A percentile compares a stretch with the other conserved stretches of the same genome.
phyloP scores from a whole-genome alignment of 2,329 filamentous ascomycete genomes.

The Waltergamsia citrina region DNA sequence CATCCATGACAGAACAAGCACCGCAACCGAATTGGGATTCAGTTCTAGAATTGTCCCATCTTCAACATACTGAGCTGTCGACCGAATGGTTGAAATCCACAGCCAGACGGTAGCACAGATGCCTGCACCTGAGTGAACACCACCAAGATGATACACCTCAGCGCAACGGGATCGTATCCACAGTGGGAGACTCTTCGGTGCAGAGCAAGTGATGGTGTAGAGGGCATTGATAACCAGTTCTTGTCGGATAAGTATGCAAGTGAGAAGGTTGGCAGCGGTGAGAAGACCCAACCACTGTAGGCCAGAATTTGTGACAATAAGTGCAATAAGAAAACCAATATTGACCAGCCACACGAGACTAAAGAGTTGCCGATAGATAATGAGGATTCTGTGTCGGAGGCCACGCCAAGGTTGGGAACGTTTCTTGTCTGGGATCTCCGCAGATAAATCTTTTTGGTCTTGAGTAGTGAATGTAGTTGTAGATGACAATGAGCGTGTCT shows the following conservation, averaged over 20 bases:
- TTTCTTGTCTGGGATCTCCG: slow-evolving; percentile 29
- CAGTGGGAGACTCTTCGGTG: slow-evolving; percentile 35
- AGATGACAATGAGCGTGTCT: slow-evolving; percentile 18
- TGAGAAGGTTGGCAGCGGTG: slow-evolving; percentile 36
- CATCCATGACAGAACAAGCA: slow-evolving; percentile 37
- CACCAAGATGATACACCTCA: slow-evolving; percentile 43
- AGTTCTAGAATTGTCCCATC: slow-evolving; percentile 14
- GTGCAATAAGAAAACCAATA: slow-evolving; percentile 32
- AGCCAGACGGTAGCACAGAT: slow-evolving; percentile 40
- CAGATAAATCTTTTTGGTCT: slow-evolving; percentile 18
- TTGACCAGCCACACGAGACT: slow-evolving; percentile 42
- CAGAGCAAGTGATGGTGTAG: slow-evolving; percentile 34
- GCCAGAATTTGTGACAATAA: slow-evolving; percentile 23
- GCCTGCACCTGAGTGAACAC: slow-evolving; percentile 39
- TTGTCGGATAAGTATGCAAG: slow-evolving; percentile 42
- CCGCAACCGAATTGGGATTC: slow-evolving; percentile 26
- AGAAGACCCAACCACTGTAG: slow-evolving; percentile 28
- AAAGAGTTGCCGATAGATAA: slow-evolving; percentile 48
- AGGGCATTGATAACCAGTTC: slow-evolving; percentile 42
- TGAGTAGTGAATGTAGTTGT: slow-evolving; percentile 18
- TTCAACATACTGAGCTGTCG: slow-evolving; percentile 21
- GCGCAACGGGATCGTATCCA: slow-evolving; percentile 35
- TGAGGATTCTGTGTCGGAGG: slow-evolving; percentile 34
- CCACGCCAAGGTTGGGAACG: slow-evolving; percentile 26
- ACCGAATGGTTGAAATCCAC: slow-evolving; percentile 28